Evolutionary conservation across 768 basidiomycete species (phyloP).

Genomic region (Hericium erinaceus): DNA sequence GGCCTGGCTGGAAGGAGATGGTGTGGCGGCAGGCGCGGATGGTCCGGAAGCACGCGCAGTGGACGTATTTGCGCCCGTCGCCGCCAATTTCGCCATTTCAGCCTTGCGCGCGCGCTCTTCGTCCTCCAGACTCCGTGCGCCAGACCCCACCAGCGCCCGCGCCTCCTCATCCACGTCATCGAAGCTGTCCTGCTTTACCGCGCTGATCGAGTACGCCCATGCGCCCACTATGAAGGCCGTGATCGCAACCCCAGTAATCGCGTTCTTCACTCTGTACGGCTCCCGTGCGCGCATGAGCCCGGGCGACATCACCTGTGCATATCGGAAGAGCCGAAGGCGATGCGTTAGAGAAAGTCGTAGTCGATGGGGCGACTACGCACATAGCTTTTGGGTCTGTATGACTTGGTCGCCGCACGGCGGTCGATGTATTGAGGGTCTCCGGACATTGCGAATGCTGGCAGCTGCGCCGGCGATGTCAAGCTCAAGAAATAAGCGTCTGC

Average conservation of each 20-base stretch:
- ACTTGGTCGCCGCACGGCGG: constrained; percentile 31
- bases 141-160: constrained; percentile 7
- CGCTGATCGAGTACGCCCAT: constrained; percentile 88
- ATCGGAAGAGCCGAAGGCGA: background rate
- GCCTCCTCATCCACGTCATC: constrained; percentile 51
- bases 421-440: constrained; percentile 29
- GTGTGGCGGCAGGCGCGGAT: background rate
- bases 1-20: background rate
- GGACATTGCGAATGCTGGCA: background rate
- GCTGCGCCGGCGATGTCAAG: no score
- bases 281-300: constrained; percentile 82
- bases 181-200: constrained; percentile 13
- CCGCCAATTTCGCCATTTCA: background rate
- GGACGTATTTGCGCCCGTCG: background rate
- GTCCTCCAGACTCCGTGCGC: constrained; percentile 4
- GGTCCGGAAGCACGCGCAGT: background rate
- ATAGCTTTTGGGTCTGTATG: constrained; percentile 45
- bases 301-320: constrained; percentile 50
- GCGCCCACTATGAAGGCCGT: constrained; percentile 71
- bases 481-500: no score
- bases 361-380: constrained; percentile 23
- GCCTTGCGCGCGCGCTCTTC: background rate
- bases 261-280: constrained; percentile 75
- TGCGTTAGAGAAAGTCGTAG: background rate
- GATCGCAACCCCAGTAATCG: constrained; percentile 64